Evolutionary conservation across 768 basidiomycete genomes (phyloP).

Genomic region (Xerocomus spinulosus): DNA sequence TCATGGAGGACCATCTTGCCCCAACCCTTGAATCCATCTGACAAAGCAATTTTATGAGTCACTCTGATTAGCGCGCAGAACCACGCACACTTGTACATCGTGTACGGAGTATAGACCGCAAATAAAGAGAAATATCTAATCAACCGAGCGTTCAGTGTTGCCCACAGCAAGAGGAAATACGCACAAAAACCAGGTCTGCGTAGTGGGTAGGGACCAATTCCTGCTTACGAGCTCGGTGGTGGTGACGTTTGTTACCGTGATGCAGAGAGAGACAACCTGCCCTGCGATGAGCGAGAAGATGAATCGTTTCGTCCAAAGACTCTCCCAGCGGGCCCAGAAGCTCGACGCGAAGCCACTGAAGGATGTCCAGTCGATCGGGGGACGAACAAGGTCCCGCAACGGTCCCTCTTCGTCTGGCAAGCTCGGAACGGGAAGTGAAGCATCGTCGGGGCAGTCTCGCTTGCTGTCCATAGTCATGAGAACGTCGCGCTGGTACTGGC

Average conservation of each 20-base stretch:
- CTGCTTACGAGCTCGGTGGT: constrained; percentile 71
- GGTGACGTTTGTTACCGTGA: constrained; percentile 84
- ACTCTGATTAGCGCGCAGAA: background rate
- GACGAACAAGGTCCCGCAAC: constrained; percentile 32
- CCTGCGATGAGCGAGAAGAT: constrained; percentile 66
- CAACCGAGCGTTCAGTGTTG: background rate
- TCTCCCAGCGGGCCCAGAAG: constrained; percentile 56
- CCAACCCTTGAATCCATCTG: constrained; percentile 87
- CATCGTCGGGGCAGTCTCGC: constrained; percentile 17
- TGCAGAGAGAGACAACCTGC: constrained; percentile 81
- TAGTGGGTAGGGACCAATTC: constrained; percentile 72
- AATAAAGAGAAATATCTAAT: constrained; percentile 75
- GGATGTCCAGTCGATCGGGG: constrained; percentile 68
- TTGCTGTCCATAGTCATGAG: constrained; percentile 24
- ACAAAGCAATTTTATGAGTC: background rate
- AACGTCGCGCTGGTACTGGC: background rate
- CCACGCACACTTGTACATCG: constrained; percentile 75
- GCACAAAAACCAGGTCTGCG: constrained; percentile 81
- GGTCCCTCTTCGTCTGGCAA: constrained; percentile 1
- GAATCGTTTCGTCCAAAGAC: constrained; percentile 77
- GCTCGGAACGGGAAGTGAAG: background rate
- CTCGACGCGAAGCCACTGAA: constrained; percentile 47
- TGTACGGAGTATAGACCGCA: constrained; percentile 78
- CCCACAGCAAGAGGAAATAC: constrained; percentile 23
- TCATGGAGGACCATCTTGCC: constrained; percentile 63